phyloP scores from a whole-genome alignment of 306 rosid genomes.

The Quercus variabilis region DNA sequence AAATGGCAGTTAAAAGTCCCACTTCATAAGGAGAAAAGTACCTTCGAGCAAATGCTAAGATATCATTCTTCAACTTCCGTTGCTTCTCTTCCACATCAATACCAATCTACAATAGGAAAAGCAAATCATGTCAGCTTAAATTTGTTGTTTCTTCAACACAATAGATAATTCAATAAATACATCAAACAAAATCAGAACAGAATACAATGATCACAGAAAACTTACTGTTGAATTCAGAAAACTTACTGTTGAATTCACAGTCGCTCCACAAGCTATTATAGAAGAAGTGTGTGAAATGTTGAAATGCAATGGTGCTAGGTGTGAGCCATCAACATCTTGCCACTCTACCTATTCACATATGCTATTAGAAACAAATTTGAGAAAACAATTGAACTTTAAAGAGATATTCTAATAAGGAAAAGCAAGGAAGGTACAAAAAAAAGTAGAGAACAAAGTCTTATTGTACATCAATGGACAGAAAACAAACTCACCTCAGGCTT shows the following conservation, averaged over 20 bases:
- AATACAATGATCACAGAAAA: constrained; percentile 14
- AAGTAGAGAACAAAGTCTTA: not conserved
- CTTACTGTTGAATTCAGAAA: constrained; percentile 17
- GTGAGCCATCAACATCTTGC: constrained; percentile 50
- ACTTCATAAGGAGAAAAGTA: constrained; percentile 71
- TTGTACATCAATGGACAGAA: constrained; percentile 3
- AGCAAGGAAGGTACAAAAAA: not conserved
- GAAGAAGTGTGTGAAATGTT: constrained; percentile 90
- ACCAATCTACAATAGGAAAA: constrained; percentile 58
- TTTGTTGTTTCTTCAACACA: constrained; percentile 1
- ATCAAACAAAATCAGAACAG: not conserved
- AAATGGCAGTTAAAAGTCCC: constrained; percentile 55
- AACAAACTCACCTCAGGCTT: constrained; percentile 75
- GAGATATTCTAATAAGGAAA: not conserved
- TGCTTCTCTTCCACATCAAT: constrained; percentile 84
- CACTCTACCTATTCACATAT: constrained; percentile 54
- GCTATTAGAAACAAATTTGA: constrained; percentile 15
- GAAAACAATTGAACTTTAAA: not conserved
- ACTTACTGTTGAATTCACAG: constrained; percentile 50
- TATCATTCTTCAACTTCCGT: constrained; percentile 62
- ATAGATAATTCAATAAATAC: not conserved
- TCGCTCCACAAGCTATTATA: constrained; percentile 85
- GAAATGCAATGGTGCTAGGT: constrained; percentile 75
- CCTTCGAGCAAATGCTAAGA: constrained; percentile 72
- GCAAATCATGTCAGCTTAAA: constrained; percentile 21